phyloP scores from a whole-genome alignment of 371 early-diverging fungal genomes.

The Phascolomyces articulosus region DNA sequence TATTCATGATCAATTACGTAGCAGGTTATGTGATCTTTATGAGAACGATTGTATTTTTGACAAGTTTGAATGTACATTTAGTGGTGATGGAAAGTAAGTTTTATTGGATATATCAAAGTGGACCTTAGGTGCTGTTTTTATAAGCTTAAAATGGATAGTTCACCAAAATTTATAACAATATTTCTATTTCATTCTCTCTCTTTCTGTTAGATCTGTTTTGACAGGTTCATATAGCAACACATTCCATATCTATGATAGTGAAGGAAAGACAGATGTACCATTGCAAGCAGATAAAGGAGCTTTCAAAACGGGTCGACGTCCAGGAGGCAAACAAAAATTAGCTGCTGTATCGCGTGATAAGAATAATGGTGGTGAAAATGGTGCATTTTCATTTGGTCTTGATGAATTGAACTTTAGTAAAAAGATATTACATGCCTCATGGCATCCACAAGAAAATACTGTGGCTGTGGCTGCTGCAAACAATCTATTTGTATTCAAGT shows the following conservation, averaged over 20 bases:
- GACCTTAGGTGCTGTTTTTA: too few relatives aligned
- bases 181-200: too few relatives aligned
- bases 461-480: slow-evolving; percentile 97
- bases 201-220: slow-evolving; percentile 65
- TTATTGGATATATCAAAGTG: too few relatives aligned
- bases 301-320: slow-evolving; percentile 91
- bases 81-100: slow-evolving; percentile 81
- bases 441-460: slow-evolving; percentile 97
- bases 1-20: slow-evolving; percentile 93
- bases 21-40: slow-evolving; percentile 95
- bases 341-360: slow-evolving; percentile 21
- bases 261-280: slow-evolving; percentile 78
- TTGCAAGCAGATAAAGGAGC: slow-evolving; percentile 97
- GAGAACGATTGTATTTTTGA: slow-evolving; percentile 99
- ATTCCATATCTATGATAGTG: slow-evolving; percentile 87
- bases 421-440: slow-evolving; percentile 96
- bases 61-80: slow-evolving; percentile 97
- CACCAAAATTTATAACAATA: too few relatives aligned
- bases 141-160: too few relatives aligned
- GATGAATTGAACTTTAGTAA: slow-evolving; percentile 85
- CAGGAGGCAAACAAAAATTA: slow-evolving; percentile 55
- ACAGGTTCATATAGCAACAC: slow-evolving; percentile 98
- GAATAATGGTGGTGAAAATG: not conserved
- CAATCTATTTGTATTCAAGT: slow-evolving; percentile 95
- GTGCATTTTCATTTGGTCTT: slow-evolving; percentile 8